Evolutionary conservation across 345 rosid species (phyloP).

Genomic region (Euphorbia pulcherrima): DNA sequence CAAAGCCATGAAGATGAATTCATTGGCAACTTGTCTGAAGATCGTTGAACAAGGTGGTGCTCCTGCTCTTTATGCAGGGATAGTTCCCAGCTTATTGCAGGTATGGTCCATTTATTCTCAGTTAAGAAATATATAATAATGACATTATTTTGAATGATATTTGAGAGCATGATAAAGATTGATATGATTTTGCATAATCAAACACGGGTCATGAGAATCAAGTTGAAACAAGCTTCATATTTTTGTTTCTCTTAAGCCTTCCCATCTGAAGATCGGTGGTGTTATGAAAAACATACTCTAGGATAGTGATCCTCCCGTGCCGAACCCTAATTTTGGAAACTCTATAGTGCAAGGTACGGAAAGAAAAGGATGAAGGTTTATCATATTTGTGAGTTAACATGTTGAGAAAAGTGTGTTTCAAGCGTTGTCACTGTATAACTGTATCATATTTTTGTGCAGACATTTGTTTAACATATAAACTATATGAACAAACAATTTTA

Average conservation of each 20-base stretch:
- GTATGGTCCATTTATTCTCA: slow-evolving; percentile 30
- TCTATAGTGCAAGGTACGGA: background rate
- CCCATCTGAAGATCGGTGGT: background rate
- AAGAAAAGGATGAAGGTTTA: background rate
- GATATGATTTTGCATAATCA: background rate
- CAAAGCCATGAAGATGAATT: slow-evolving; percentile 49
- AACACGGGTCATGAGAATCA: background rate
- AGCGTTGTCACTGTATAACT: background rate
- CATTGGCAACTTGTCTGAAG: slow-evolving; percentile 60
- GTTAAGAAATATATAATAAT: background rate
- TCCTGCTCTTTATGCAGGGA: slow-evolving; percentile 80
- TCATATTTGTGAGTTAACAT: background rate
- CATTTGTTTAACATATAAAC: background rate
- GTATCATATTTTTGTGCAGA: background rate
- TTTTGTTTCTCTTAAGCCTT: background rate
- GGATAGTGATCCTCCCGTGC: background rate
- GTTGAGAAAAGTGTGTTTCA: background rate
- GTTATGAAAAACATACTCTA: background rate
- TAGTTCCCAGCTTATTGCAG: slow-evolving; percentile 87
- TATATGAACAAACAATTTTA: background rate
- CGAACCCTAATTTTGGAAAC: background rate
- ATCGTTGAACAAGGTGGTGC: slow-evolving; percentile 78
- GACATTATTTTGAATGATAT: background rate
- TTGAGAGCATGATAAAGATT: background rate
- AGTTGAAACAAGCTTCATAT: background rate